Evolutionary conservation across 1,139 yeast genomes (phyloP), one percentile per base, ranked within the genome.

Genomic region (Hansenula sp.): DNA sequence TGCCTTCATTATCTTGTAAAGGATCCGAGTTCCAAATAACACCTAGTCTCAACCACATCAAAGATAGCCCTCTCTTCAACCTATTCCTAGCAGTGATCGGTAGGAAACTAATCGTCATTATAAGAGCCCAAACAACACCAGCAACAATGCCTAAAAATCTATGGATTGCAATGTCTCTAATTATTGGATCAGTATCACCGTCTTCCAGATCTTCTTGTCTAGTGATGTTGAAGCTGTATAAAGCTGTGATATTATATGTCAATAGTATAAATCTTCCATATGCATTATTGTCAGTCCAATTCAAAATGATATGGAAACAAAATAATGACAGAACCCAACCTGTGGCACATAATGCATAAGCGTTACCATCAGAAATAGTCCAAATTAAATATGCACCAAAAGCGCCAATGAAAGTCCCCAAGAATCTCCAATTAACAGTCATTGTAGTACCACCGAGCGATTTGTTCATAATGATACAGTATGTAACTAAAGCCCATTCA

Each of bases 391-490:
- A 81, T 0, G 95, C 95, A 7, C 71, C 54, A 13, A 70, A 51
- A 1, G 91, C 86, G 0, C 96, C 96, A 11, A 84, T 45, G 50
- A 81, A 78, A 0, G 95, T 87, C 0, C 96, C 96, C 16, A 82
- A 54, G 44, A 87, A 72, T 50, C 96, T 71, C 79, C 86, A 82
- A 51, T 84, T 82, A 1, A 84, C 81, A 0, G 94, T 84, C 79
- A 82, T 79, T 15, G 87, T 76, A 0, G 96, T 88, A 0, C 95
- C 95, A 13, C 96, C 96, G n/a, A 86, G 69, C 0, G 91, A 83
- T 58, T 86, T 86, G 57, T 83, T 85, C 93, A 87, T 86, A 71
- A 88, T 85, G 45, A 88, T 84, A 54, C 88, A 81, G 57, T 81
- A 88, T 0, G 91, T 81, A 13, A 86, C 84, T 33, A 88, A 66